phyloP scores from a whole-genome alignment of 148 eudicot genomes.

The Polygonum aviculare region DNA sequence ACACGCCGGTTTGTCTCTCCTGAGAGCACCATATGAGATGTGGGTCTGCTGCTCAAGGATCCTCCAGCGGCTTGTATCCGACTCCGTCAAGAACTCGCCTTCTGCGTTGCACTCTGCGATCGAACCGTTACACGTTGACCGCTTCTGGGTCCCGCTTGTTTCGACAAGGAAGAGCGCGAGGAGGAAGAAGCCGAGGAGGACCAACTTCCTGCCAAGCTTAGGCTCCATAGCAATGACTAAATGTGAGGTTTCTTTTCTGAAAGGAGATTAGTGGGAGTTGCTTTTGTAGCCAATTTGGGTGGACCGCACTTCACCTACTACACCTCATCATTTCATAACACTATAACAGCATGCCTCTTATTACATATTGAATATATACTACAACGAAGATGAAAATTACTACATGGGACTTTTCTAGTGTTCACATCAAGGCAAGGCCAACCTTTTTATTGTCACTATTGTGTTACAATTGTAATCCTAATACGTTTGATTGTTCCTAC shows the following conservation, averaged over 20 bases:
- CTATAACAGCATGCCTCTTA: neutral
- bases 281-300: neutral
- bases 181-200: neutral
- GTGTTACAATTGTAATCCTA: too few relatives aligned
- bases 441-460: too few relatives aligned
- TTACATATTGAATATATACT: neutral
- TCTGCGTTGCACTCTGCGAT: constrained; percentile 45
- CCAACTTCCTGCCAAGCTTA: neutral
- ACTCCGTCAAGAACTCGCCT: constrained; percentile 38
- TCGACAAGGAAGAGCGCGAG: neutral
- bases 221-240: neutral
- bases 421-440: too few relatives aligned
- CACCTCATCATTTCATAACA: neutral
- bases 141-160: neutral
- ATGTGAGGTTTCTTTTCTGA: neutral
- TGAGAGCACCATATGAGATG: constrained; percentile 51
- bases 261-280: neutral
- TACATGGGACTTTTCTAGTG: too few relatives aligned
- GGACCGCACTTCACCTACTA: neutral
- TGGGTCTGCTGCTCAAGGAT: constrained; percentile 26
- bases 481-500: too few relatives aligned
- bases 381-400: too few relatives aligned
- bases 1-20: constrained; percentile 60
- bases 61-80: constrained; percentile 40
- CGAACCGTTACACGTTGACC: constrained; percentile 30